Conservation (phyloP, 2,329 filamentous ascomycete genomes). For the Pseudogymnoascus sp. region DNA sequence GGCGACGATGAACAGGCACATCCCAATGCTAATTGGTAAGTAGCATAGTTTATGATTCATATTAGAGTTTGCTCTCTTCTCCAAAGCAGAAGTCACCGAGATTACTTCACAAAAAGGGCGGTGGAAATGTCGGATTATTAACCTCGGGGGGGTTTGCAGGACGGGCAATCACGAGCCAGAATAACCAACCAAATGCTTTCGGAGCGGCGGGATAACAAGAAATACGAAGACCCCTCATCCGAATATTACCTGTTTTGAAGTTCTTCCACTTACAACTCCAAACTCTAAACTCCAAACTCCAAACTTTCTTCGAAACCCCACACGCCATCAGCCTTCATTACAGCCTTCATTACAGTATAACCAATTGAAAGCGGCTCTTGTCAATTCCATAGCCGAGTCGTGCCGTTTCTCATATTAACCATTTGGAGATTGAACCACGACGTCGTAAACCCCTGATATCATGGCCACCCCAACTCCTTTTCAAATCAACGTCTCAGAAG, state of each 20-base stretch:
- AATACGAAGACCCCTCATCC: not conserved
- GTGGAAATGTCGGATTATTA: not conserved
- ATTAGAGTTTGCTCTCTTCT: not conserved
- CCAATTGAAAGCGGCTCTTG: not conserved
- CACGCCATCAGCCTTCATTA: not conserved
- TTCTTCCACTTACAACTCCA: not conserved
- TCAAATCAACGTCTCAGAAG: conserved; percentile 10
- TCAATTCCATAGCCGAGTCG: not conserved
- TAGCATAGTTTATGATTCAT: not conserved
- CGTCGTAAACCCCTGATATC: not conserved
- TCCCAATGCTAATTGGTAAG: not conserved
- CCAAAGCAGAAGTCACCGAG: not conserved
- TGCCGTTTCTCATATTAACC: not conserved
- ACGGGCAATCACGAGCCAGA: not conserved
- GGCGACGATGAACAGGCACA: not conserved
- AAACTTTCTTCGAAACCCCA: not conserved
- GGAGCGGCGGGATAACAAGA: not conserved
- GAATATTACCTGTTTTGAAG: not conserved
- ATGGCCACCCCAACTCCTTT: conserved; percentile 5
- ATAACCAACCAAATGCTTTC: not conserved
- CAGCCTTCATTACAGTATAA: not conserved
- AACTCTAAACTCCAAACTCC: not conserved
- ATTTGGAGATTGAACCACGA: not conserved
- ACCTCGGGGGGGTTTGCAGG: not conserved
- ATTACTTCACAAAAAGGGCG: not conserved